These are phyloP conservation scores for Teratosphaeria viscida DNA, from an alignment of 2,329 filamentous ascomycete genomes.

Conservation along the genomic window DNA sequence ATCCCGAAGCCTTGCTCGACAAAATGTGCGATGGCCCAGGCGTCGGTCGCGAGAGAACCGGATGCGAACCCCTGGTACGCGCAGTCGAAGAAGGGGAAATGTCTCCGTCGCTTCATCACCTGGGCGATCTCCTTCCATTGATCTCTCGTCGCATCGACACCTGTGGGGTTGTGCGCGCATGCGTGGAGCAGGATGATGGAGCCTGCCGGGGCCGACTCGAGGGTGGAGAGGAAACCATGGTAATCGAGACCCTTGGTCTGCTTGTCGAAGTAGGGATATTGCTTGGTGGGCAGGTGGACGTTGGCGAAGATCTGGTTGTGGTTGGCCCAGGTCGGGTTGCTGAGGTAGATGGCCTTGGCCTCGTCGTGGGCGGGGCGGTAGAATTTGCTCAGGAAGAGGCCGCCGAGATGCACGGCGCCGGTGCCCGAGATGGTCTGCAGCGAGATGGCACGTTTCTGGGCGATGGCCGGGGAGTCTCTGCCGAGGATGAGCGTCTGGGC, in stretches of 20 bases:
- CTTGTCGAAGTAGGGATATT: conserved; percentile 90
- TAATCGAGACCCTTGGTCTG: conserved; percentile 86
- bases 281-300: conserved; percentile 64
- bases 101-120: conserved; percentile 64
- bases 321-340: conserved; percentile 94
- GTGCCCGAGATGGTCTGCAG: conserved; percentile 96
- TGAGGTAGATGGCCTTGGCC: conserved; percentile 70
- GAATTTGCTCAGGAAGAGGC: conserved; percentile 88
- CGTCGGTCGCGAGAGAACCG: conserved; percentile 73
- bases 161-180: conserved; percentile 96
- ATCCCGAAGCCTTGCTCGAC: conserved; percentile 75
- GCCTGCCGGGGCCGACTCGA: conserved; percentile 61
- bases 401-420: conserved; percentile 86
- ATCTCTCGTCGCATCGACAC: conserved; percentile 83
- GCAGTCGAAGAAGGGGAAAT: conserved; percentile 97
- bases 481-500: conserved; percentile 87
- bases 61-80: conserved; percentile 98
- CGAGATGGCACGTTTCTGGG: conserved; percentile 70
- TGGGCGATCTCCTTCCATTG: conserved; percentile 88
- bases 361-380: conserved; percentile 53
- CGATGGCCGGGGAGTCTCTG: conserved; percentile 64
- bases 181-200: conserved; percentile 88
- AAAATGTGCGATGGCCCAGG: conserved; percentile 90
- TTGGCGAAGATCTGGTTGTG: conserved; percentile 98
- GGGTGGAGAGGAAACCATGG: conserved; percentile 67